Percentiles rank a stretch among this genome's conserved stretches.
phyloP scores from a whole-genome alignment of 495 filamentous ascomycete species.

The Penicillium desertorum region DNA sequence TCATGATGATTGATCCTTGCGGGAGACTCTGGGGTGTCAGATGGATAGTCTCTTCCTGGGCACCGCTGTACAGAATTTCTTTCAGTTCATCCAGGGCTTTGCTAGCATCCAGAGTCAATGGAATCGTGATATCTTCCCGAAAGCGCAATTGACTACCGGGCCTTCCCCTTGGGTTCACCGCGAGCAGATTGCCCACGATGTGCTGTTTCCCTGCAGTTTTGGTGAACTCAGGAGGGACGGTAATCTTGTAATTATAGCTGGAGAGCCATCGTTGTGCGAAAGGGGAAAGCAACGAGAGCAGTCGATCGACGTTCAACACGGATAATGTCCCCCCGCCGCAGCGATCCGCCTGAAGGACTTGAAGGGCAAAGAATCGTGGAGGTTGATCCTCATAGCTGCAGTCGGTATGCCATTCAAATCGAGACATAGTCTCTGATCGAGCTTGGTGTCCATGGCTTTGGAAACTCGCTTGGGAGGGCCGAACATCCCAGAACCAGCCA shows the following conservation, averaged over 20 bases:
- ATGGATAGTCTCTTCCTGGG: slow-evolving; percentile 13
- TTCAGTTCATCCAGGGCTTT: slow-evolving; percentile 32
- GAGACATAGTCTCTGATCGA: slow-evolving; percentile 36
- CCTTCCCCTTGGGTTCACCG: neutral
- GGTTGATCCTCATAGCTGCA: slow-evolving; percentile 40
- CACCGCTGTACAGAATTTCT: neutral
- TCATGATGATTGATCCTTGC: slow-evolving; percentile 30
- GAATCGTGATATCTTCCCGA: slow-evolving; percentile 32
- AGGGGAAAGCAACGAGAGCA: slow-evolving; percentile 24
- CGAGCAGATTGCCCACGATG: slow-evolving; percentile 28
- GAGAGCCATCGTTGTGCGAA: slow-evolving; percentile 19
- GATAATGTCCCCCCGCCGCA: slow-evolving; percentile 40
- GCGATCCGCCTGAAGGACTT: slow-evolving; percentile 38
- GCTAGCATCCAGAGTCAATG: slow-evolving; percentile 20
- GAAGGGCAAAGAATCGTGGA: slow-evolving; percentile 41
- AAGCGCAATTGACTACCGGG: slow-evolving; percentile 24
- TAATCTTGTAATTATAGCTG: slow-evolving; percentile 27
- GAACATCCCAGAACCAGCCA: slow-evolving; percentile 42
- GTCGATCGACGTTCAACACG: slow-evolving; percentile 26
- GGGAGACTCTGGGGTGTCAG: slow-evolving; percentile 28
- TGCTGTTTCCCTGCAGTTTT: slow-evolving; percentile 18
- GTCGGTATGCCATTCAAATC: slow-evolving; percentile 48
- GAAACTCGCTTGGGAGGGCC: slow-evolving; percentile 16
- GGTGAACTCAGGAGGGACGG: slow-evolving; percentile 36
- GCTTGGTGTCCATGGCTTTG: slow-evolving; percentile 25